Percentiles rank a stretch among this genome's conserved stretches.
These are phyloP conservation scores for Aspergillus terreus DNA, from an alignment of 2,329 filamentous ascomycete genomes.

Conservation along the genomic window DNA sequence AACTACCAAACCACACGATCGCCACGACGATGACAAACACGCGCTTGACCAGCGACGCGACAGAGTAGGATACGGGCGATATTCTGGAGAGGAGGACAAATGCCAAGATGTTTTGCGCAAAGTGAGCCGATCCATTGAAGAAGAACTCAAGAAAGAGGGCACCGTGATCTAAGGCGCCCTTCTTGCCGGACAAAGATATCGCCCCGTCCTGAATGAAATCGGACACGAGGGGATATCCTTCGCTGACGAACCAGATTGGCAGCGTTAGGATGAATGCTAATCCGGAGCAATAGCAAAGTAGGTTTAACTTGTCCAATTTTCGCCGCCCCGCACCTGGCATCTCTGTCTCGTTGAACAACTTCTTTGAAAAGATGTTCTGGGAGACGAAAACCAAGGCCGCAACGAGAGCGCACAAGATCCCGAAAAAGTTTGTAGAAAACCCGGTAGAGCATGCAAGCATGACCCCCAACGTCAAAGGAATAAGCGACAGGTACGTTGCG, in stretches of 20 bases:
- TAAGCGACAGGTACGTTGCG: slow-evolving; percentile 80
- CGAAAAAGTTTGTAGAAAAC: slow-evolving; percentile 82
- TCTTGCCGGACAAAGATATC: slow-evolving; percentile 70
- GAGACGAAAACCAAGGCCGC: slow-evolving; percentile 95
- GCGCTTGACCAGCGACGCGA: slow-evolving; percentile 92
- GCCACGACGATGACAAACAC: slow-evolving; percentile 95
- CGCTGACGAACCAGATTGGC: slow-evolving; percentile 90
- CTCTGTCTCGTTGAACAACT: slow-evolving; percentile 93
- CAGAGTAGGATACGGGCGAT: slow-evolving; percentile 94
- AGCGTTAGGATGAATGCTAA: slow-evolving; percentile 83
- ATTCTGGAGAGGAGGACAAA: slow-evolving; percentile 91
- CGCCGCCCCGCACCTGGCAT: slow-evolving; percentile 56
- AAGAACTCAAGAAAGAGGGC: slow-evolving; percentile 74
- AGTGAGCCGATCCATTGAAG: slow-evolving; percentile 97
- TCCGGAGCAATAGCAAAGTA: slow-evolving; percentile 94
- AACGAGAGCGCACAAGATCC: slow-evolving; percentile 82
- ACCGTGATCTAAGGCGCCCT: slow-evolving; percentile 65
- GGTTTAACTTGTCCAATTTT: slow-evolving; percentile 93
- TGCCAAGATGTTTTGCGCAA: slow-evolving; percentile 91
- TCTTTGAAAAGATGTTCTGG: slow-evolving; percentile 98
- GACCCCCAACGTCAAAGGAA: slow-evolving; percentile 92
- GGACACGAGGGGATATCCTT: slow-evolving; percentile 72
- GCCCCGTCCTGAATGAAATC: slow-evolving; percentile 81
- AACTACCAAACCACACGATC: slow-evolving; percentile 92
- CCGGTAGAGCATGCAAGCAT: slow-evolving; percentile 93